A percentile compares a stretch with the other conserved stretches of the same genome.
Conservation (phyloP, 805 yeast genomes). For the Monosporozyma servazzii region DNA sequence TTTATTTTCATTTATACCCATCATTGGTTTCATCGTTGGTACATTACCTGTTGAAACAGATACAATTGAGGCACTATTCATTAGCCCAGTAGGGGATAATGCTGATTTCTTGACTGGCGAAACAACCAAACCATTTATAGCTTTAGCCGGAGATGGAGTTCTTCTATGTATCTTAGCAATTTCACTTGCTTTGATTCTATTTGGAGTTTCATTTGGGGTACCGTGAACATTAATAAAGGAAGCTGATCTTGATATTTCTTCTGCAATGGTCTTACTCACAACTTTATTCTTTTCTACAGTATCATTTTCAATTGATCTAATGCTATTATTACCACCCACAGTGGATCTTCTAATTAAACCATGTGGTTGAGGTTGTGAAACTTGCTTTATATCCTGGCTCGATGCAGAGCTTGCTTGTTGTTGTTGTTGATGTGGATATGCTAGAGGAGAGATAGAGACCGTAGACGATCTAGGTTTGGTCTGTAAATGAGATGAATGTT, state of each 20-base stretch:
- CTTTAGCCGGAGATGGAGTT: constrained; percentile 42
- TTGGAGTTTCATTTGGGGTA: neutral
- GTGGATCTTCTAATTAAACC: constrained; percentile 23
- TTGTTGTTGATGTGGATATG: constrained; percentile 21
- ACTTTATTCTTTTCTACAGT: neutral
- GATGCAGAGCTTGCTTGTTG: constrained; percentile 28
- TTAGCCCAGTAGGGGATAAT: constrained; percentile 6
- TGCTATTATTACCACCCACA: constrained; percentile 19
- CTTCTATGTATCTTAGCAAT: constrained; percentile 13
- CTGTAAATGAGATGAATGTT: neutral
- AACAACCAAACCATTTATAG: constrained; percentile 26
- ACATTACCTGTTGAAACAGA: constrained; percentile 23
- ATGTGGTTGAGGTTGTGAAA: constrained; percentile 16
- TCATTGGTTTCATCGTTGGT: constrained; percentile 33
- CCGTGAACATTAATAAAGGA: neutral
- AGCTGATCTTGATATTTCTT: constrained; percentile 11
- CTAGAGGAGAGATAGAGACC: constrained; percentile 17
- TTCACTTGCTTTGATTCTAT: neutral
- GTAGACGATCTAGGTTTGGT: constrained; percentile 31
- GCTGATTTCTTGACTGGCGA: constrained; percentile 18
- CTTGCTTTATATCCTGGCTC: constrained; percentile 10
- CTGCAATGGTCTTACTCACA: constrained; percentile 8
- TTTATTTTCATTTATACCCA: constrained; percentile 13
- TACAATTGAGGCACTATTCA: constrained; percentile 16
- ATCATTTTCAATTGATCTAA: neutral